phyloP scores from a whole-genome alignment of 2,329 filamentous ascomycete species.

The Fusarium goolgardi region DNA sequence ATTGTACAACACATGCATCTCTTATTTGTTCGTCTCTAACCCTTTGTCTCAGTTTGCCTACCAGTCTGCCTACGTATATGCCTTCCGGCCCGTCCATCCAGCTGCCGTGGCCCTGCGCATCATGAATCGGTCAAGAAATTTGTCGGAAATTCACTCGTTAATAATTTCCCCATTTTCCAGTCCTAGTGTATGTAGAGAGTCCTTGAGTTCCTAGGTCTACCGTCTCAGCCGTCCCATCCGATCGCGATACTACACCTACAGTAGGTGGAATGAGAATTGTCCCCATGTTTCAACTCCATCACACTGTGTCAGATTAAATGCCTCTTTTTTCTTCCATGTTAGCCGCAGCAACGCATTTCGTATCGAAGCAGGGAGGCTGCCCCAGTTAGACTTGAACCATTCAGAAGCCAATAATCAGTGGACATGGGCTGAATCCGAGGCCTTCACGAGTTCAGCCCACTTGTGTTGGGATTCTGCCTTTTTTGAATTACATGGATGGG shows the following conservation, averaged over 20 bases:
- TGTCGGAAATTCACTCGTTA: slow-evolving; percentile 17
- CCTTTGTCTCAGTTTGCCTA: slow-evolving; percentile 35
- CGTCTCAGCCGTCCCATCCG: slow-evolving; percentile 16
- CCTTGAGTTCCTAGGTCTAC: background rate
- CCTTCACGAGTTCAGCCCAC: slow-evolving; percentile 21
- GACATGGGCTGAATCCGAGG: slow-evolving; percentile 25
- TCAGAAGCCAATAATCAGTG: slow-evolving; percentile 13
- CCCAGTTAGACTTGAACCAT: slow-evolving; percentile 13
- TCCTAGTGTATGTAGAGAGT: slow-evolving; percentile 3
- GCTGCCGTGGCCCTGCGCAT: slow-evolving; percentile 8
- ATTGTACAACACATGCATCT: slow-evolving; percentile 20
- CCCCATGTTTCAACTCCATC: slow-evolving; percentile 6
- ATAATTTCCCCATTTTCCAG: slow-evolving; percentile 24
- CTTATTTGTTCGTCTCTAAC: slow-evolving; percentile 1
- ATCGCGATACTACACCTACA: slow-evolving; percentile 18
- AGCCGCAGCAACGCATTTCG: slow-evolving; percentile 28
- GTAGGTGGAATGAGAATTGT: slow-evolving; percentile 12
- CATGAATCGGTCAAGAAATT: slow-evolving; percentile 33
- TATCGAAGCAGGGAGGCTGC: slow-evolving; percentile 23
- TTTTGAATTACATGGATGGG: slow-evolving; percentile 9
- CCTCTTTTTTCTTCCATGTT: slow-evolving; percentile 23
- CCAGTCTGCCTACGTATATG: slow-evolving; percentile 34
- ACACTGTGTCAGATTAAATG: slow-evolving; percentile 39
- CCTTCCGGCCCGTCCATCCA: slow-evolving; percentile 20
- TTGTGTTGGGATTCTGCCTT: slow-evolving; percentile 21